A percentile compares a stretch with the other conserved stretches of the same genome.
phyloP scores from a whole-genome alignment of 202 grass and related monocot species.

The Tripidium arundinaceum region DNA sequence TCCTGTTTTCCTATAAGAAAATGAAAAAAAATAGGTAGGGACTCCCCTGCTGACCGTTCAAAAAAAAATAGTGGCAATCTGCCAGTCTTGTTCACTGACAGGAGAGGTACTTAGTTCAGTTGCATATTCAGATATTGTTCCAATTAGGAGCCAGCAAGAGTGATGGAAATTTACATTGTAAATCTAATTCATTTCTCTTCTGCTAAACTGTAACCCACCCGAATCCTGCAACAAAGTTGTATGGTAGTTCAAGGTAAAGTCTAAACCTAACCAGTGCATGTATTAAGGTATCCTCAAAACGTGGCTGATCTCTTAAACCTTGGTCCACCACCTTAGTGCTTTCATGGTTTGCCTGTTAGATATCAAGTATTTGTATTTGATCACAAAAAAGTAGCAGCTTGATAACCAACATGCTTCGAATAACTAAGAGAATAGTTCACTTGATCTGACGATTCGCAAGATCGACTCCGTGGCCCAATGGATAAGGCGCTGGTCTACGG shows the following conservation, averaged over 20 bases:
- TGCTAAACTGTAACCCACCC: background rate
- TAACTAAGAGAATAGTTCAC: background rate
- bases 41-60: too few species aligned
- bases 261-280: background rate
- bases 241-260: background rate
- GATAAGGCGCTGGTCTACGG: slow-evolving; percentile 96
- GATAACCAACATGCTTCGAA: background rate
- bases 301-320: background rate
- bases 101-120: too few species aligned
- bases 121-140: too few species aligned
- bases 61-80: background rate
- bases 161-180: background rate
- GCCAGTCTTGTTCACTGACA: background rate
- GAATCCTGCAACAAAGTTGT: background rate
- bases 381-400: too few species aligned
- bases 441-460: too few species aligned
- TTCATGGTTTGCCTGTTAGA: background rate
- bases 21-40: too few species aligned
- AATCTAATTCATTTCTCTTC: background rate
- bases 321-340: background rate
- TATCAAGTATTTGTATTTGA: too few species aligned
- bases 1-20: too few species aligned
- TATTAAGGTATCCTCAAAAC: background rate
- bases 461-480: slow-evolving; percentile 79
- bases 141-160: background rate